phyloP scores from a whole-genome alignment of 2,329 filamentous ascomycete species.

The Fusarium secorum region DNA sequence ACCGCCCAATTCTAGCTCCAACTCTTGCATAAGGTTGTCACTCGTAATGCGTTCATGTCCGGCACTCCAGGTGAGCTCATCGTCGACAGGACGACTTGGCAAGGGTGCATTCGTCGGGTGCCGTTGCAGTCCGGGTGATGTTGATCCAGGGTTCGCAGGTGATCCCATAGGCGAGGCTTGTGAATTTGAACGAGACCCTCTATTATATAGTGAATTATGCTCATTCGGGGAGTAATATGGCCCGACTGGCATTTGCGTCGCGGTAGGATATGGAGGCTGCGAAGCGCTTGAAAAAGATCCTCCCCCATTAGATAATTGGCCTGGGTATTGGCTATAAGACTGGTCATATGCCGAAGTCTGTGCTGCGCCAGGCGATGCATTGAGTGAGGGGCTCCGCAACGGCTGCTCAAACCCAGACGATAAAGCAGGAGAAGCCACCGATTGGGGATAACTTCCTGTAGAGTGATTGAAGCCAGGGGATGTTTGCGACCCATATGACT shows the following conservation, averaged over 20 bases:
- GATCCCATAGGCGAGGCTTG: constrained; percentile 58
- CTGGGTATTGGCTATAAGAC: constrained; percentile 48
- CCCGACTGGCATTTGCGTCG: constrained; percentile 62
- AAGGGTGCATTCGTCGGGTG: constrained; percentile 68
- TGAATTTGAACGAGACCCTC: constrained; percentile 59
- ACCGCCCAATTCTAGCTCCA: constrained; percentile 61
- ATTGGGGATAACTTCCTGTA: constrained; percentile 40
- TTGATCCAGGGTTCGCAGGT: constrained; percentile 50
- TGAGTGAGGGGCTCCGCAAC: constrained; percentile 49
- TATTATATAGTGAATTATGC: constrained; percentile 54
- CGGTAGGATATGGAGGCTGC: constrained; percentile 60
- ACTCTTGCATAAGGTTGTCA: constrained; percentile 65
- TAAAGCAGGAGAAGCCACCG: constrained; percentile 42
- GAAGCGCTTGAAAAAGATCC: constrained; percentile 48
- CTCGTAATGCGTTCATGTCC: constrained; percentile 55
- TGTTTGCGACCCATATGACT: constrained; percentile 51
- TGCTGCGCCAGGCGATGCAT: constrained; percentile 39
- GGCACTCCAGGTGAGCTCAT: constrained; percentile 54
- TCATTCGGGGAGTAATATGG: constrained; percentile 60
- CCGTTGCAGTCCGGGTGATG: constrained; percentile 58
- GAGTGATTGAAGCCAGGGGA: constrained; percentile 50
- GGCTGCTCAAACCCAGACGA: constrained; percentile 53
- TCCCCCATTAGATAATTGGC: constrained; percentile 52
- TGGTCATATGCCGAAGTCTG: constrained; percentile 49
- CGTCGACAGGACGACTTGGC: constrained; percentile 60